Percentiles rank a stretch among this genome's conserved stretches.
These are phyloP conservation scores for Pleoardoris graminearum DNA, from an alignment of 2,329 filamentous ascomycete species.

Conservation along the genomic window DNA sequence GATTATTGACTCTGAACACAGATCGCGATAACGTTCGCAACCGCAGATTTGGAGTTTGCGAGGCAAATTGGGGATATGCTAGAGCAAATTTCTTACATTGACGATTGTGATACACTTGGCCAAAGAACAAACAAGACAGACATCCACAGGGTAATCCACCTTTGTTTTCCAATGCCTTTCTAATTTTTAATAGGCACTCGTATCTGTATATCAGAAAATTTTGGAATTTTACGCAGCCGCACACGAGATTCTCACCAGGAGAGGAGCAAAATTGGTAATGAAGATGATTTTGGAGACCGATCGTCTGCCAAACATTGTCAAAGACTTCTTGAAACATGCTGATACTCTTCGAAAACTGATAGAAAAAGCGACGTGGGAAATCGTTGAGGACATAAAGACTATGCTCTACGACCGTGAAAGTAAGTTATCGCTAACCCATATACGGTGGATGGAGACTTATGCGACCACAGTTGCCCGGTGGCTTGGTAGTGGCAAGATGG, in stretches of 20 bases:
- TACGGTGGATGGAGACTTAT: not conserved
- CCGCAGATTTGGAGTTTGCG: slow-evolving; percentile 13
- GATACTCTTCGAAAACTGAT: slow-evolving; percentile 16
- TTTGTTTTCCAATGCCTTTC: not conserved
- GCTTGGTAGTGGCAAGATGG: slow-evolving; percentile 10
- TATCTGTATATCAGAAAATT: slow-evolving; percentile 14
- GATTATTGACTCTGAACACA: slow-evolving; percentile 1
- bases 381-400: slow-evolving; percentile 13
- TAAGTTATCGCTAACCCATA: slow-evolving; percentile 6
- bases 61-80: slow-evolving; percentile 16
- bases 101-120: slow-evolving; percentile 16
- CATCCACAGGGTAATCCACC: slow-evolving; percentile 12
- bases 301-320: slow-evolving; percentile 15
- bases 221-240: slow-evolving; percentile 13
- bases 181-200: slow-evolving; percentile 12
- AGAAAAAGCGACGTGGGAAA: slow-evolving; percentile 15
- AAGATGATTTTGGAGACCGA: slow-evolving; percentile 15
- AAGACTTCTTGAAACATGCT: slow-evolving; percentile 12
- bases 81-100: slow-evolving; percentile 17
- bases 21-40: slow-evolving; percentile 13
- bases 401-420: slow-evolving; percentile 18
- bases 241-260: slow-evolving; percentile 12
- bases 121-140: slow-evolving; percentile 12
- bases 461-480: slow-evolving; percentile 7
- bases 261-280: slow-evolving; percentile 12